Base-by-base conservation (phyloP, 805 yeast species). In the Barnettozyma salicaria region DNA sequence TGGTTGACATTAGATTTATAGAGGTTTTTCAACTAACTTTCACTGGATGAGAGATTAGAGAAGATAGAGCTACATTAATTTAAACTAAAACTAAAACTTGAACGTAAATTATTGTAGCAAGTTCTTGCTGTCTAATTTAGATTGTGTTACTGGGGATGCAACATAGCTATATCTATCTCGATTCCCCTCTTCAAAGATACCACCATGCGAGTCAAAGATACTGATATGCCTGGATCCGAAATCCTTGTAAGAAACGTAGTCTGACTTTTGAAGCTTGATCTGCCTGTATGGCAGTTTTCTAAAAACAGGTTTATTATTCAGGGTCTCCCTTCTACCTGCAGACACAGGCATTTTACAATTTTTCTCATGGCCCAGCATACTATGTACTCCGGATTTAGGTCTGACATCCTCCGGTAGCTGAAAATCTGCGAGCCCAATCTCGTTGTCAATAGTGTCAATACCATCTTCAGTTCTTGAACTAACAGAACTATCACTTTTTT, bases 111-210 rank as follows among this genome's bases (percentile, higher is more conserved):
- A 17, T 14, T 12, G 7, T 30, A 34, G 28, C 8, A 22, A 17
- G 19, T 14, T 17, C 20, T 23, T 19, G 7, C 21, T 16, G 14
- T 11, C 9, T 14, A 10, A 24, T 27, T 23, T 31, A 9, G 39
- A 26, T 14, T 36, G 16, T 20, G 14, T 37, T 9, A 37, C n/a
- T 18, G 52, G 49, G 2, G 60, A 45, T 36, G 57, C 62, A 23
- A 53, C 57, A 25, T 45, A 46, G 6, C 62, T 61, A 42, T 57
- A 61, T 27, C 64, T 47, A 41, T 58, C 52, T n/a, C 60, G 54
- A 10, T 63, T 55, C 19, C 47, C 45, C 18, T 43, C 48, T 30
- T 30, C 39, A 27, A 20, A 24, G 8, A 25, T 19, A 10, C 33
- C 33, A 14, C 36, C 41, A 22, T 48, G 52, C 11, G 50, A 44